Conservation (phyloP, 805 yeast species). For the Jamesozyma piceae region DNA sequence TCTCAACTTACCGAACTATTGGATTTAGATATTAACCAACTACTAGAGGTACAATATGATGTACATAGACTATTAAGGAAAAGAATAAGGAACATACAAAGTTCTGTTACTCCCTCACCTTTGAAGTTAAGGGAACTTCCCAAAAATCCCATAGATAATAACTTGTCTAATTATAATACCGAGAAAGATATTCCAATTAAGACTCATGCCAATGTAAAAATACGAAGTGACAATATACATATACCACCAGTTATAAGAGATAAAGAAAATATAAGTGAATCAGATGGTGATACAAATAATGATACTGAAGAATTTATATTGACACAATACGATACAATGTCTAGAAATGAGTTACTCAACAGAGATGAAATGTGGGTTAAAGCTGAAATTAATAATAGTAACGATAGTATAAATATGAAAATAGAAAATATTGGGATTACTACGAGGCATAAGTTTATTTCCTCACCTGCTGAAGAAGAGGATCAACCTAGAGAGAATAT, state of each 20-base stretch:
- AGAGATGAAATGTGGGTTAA: neutral
- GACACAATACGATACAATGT: slow-evolving; percentile 15
- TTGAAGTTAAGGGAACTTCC: neutral
- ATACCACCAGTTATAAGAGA: neutral
- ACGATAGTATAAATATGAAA: neutral
- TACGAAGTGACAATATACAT: neutral
- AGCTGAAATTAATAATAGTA: neutral
- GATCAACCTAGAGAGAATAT: neutral
- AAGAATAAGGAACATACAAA: slow-evolving; percentile 5
- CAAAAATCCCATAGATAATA: neutral
- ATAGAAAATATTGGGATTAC: neutral
- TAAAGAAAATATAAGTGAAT: neutral
- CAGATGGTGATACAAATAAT: slow-evolving; percentile 2
- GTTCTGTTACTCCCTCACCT: neutral
- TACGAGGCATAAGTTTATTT: neutral
- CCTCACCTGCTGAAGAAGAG: neutral
- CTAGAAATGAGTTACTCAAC: neutral
- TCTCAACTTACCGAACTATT: slow-evolving; percentile 8
- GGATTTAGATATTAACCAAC: slow-evolving; percentile 12
- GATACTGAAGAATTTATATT: slow-evolving; percentile 18
- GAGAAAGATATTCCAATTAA: neutral
- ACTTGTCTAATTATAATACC: neutral
- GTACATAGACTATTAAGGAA: slow-evolving; percentile 11
- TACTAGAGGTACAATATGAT: slow-evolving; percentile 19
- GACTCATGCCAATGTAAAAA: neutral